Evolutionary conservation across 2,329 filamentous ascomycete species (phyloP), one percentile per base, ranked within the genome.

Genomic region (Zasmidium angulare): DNA sequence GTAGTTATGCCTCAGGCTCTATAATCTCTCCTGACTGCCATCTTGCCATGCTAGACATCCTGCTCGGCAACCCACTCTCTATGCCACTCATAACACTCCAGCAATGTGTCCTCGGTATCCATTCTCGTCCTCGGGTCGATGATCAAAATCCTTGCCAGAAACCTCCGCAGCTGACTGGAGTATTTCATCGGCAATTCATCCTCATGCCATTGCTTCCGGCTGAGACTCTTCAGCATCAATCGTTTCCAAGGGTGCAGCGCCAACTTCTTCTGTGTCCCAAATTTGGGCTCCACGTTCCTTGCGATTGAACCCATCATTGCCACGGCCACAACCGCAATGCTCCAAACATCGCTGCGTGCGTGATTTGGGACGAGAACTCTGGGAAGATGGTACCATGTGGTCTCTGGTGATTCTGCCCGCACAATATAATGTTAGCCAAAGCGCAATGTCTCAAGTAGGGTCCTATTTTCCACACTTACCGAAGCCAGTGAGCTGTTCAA

Each of bases 281-380:
- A 17, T 20, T 7, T 50, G n/a, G 47, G 47, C 4, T 20, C 47
- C 19, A 50, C 21, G 47, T 24, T 26, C 7, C 22, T 14, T 26
- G 20, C 36, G 21, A 62, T 53, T 51, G 59, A 57, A 4, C 62
- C 54, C 62, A 62, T 64, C 36, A 64, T 56, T 1, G 54, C 56
- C 17, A 64, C 49, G 11, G 46, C 53, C 10, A 64, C 56, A n/a
- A 57, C 62, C 7, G 53, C 57, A 40, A 64, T 54, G 10, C 53
- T 55, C 62, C 62, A 62, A 6, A 64, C 24, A 46, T 64, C 62
- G 24, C 50, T 48, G 20, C 29, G 29, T 36, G 29, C 29, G 29
- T 14, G 7, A 36, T 14, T 36, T 7, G 29, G 29, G 29, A 36
- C 29, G 7, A 36, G 29, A n/a, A n/a, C n/a, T n/a, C n/a, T n/a